Base-by-base conservation (phyloP, 768 basidiomycete genomes). In the Gloeostereum incarnatum region DNA sequence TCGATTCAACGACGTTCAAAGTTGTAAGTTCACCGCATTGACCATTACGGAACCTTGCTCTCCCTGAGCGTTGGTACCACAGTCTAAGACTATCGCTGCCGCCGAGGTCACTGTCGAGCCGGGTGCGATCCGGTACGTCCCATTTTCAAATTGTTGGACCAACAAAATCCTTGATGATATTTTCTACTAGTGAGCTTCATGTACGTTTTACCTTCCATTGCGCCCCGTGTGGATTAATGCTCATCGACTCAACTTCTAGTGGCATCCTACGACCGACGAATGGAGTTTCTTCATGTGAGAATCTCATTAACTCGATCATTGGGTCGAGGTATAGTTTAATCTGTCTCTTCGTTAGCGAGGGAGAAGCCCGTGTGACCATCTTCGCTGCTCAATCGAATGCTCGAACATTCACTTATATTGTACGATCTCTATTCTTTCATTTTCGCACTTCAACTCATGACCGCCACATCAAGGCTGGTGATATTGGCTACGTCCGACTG, bases 191-290 rank as follows among this genome's bases (percentile, higher is more conserved):
- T 40, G 77, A 76, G 47, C 62, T 78, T 43, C 76, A 79, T 54
- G 73, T 73, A 52, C 45, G 66, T 21, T 39, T 13, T 30, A 31
- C n/a, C n/a, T 18, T n/a, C n/a, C 38, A 5, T 14, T 31, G 9
- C n/a, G n/a, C n/a, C n/a, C n/a, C n/a, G n/a, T n/a, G n/a, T n/a
- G n/a, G n/a, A 3, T 14, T 20, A 4, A 20, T 9, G 20, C 13
- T 17, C 13, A 42, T 46, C n/a, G n/a, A n/a, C n/a, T n/a, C n/a
- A n/a, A n/a, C n/a, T n/a, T n/a, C 9, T 41, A 79, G 78, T 82
- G 81, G 81, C 81, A 83, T 46, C 80, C 80, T 8, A 75, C 72
- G 9, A 61, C 74, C 45, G 75, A 78, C 41, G 3, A 34, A 11
- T 13, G 19, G 78, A 65, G 57, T 35, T 74, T 67, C 51, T 72